phyloP scores from a whole-genome alignment of 108 stramenopile genomes.

The Skeletonema tropicum region DNA sequence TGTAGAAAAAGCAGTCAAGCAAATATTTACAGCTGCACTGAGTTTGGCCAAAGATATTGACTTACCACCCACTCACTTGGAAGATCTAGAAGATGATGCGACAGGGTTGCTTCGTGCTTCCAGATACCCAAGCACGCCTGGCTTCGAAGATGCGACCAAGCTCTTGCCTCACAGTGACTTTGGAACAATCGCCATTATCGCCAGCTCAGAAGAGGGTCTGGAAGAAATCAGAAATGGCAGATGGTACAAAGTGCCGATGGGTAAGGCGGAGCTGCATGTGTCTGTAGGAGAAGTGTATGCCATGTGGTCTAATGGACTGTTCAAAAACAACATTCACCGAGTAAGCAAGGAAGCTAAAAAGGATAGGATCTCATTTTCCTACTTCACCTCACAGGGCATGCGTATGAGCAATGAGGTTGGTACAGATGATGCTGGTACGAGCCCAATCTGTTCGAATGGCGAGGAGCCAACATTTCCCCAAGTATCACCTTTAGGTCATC shows the following conservation, averaged over 20 bases:
- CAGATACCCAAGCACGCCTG: not conserved
- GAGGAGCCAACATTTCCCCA: not conserved
- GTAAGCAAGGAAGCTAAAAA: not conserved
- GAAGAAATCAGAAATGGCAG: not conserved
- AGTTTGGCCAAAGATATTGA: not conserved
- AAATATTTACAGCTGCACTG: not conserved
- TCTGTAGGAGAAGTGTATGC: not conserved
- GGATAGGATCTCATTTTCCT: not conserved
- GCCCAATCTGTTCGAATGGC: not conserved
- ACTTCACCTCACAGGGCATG: not conserved
- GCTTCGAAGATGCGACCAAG: not conserved
- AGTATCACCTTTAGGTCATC: not conserved
- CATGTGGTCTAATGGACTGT: not conserved
- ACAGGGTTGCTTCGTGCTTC: not conserved
- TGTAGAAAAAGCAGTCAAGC: not conserved
- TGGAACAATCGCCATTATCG: not conserved
- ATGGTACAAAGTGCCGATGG: not conserved
- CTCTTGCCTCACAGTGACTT: slow-evolving; percentile 4
- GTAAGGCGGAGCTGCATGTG: not conserved
- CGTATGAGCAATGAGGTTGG: not conserved
- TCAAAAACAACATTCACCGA: slow-evolving; percentile 1
- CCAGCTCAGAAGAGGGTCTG: not conserved
- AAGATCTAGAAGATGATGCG: not conserved
- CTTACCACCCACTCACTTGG: not conserved
- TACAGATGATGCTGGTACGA: not conserved